A percentile compares a stretch with the other conserved stretches of the same genome.
These are phyloP conservation scores for Trichoderma parareesei DNA, from an alignment of 495 filamentous ascomycete species.

Conservation along the genomic window DNA sequence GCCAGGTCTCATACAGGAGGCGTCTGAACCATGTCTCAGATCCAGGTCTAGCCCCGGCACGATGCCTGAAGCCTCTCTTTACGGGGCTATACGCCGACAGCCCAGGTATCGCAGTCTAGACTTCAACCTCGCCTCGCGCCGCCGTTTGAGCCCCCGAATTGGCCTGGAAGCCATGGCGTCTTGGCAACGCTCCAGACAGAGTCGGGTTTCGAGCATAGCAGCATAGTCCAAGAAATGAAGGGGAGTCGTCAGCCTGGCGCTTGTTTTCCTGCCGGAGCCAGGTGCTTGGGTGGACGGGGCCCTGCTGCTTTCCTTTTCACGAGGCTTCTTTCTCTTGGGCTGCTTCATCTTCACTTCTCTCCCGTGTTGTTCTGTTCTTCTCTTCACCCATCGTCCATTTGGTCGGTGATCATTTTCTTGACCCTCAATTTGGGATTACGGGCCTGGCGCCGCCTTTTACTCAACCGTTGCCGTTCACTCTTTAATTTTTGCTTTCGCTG, in stretches of 20 bases:
- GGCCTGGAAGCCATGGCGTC: neutral
- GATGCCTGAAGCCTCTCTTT: neutral
- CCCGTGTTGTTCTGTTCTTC: neutral
- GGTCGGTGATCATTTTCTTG: neutral
- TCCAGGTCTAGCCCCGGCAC: constrained; percentile 1
- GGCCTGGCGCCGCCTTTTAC: constrained; percentile 7
- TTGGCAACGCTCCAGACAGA: neutral
- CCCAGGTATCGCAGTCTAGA: neutral
- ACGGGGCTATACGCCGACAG: neutral
- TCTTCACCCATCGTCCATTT: constrained; percentile 1
- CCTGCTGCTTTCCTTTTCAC: neutral
- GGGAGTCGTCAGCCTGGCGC: neutral
- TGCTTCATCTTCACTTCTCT: neutral
- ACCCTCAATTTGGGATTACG: neutral
- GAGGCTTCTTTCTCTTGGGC: neutral
- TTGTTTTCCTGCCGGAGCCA: neutral
- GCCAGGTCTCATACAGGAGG: constrained; percentile 9
- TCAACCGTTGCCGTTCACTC: constrained; percentile 7
- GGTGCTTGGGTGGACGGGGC: neutral
- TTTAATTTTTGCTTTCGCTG: neutral
- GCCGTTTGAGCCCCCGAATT: constrained; percentile 1
- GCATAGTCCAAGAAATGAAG: neutral
- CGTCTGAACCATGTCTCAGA: constrained; percentile 13
- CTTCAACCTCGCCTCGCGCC: neutral
- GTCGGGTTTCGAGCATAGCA: neutral